Base-by-base conservation (phyloP, 805 yeast genomes). In the Saturnispora diversa region DNA sequence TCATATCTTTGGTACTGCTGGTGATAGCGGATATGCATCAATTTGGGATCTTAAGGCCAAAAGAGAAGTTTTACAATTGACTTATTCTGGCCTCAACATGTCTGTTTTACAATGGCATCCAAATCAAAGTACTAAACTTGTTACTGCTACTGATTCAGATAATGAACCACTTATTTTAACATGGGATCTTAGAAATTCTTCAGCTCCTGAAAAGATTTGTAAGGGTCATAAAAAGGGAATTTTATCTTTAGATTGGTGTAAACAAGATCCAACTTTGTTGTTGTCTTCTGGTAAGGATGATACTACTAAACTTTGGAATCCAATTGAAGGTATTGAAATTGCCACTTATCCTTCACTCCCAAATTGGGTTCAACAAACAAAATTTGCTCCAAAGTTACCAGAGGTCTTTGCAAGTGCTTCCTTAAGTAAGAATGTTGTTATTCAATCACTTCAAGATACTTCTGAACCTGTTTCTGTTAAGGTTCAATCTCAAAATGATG, bases 91-190 rank as follows among this genome's bases (percentile, higher is more conserved):
- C 6, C 80, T 87, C 19, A 80, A 80, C 42, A 71, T 90, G 37
- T 77, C 94, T 26, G 72, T 74, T 45, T 94, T 92, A 11, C 86
- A 81, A 44, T 92, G 99, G 99, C 97, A 92, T 60, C 98, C 99
- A 42, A 64, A 72, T 32, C 80, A 80, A 63, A 77, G 90, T 44
- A 90, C 97, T 12, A 81, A 77, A 57, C 73, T 92, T 44, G 77
- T 84, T 21, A 90, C 97, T 20, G 95, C 95, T 21, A 79, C 92
- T 22, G 87, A 81, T 45, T 74, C 77, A 43, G 97, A 88, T 60
- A 66, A 71, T 16, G 75, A 76, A 37, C 95, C 98, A 10, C 72
- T 83, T 24, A 77, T 92, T 40, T 64, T 86, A 48, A 69, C 90
- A 12, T 92, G 98, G 98, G 97, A 92, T 65, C 71, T 92, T 56